Conservation (phyloP, 345 rosid genomes). For the Eucalyptus regnans region DNA sequence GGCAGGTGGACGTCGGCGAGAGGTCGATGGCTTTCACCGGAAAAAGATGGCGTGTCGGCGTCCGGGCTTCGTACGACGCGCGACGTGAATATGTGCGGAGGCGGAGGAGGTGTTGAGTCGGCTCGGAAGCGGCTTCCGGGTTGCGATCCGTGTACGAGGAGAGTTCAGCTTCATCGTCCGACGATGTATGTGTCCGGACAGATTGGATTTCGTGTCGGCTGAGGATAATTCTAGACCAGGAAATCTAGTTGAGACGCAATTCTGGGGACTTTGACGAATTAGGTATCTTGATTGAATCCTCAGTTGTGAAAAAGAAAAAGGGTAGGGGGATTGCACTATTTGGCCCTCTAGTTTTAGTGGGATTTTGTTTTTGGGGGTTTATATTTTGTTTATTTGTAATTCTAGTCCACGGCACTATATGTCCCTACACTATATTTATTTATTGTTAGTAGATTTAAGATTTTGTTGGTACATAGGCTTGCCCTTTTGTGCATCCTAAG, state of each 20-base stretch:
- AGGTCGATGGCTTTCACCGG: not conserved
- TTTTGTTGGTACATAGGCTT: rapidly evolving
- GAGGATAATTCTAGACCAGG: not conserved
- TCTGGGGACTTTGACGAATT: not conserved
- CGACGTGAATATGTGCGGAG: not conserved
- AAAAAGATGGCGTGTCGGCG: not conserved
- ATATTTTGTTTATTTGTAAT: not conserved
- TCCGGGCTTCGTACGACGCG: not conserved
- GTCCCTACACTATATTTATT: not conserved
- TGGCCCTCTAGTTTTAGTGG: not conserved
- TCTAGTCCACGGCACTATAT: not conserved
- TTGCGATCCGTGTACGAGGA: not conserved
- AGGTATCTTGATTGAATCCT: not conserved
- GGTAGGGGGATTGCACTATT: not conserved
- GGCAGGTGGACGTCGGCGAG: not conserved
- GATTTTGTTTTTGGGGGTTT: not conserved
- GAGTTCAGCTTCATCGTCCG: not conserved
- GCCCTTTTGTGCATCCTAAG: too few relatives aligned
- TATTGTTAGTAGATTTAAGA: not conserved
- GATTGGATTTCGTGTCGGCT: not conserved
- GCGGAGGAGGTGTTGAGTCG: not conserved
- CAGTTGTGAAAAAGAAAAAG: not conserved
- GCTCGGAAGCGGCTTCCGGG: not conserved
- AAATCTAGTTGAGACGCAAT: not conserved
- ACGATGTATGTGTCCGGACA: not conserved